Percentiles rank a stretch among this genome's conserved stretches.
phyloP scores from a whole-genome alignment of 108 stramenopile genomes.

The Ochromonas danica region DNA sequence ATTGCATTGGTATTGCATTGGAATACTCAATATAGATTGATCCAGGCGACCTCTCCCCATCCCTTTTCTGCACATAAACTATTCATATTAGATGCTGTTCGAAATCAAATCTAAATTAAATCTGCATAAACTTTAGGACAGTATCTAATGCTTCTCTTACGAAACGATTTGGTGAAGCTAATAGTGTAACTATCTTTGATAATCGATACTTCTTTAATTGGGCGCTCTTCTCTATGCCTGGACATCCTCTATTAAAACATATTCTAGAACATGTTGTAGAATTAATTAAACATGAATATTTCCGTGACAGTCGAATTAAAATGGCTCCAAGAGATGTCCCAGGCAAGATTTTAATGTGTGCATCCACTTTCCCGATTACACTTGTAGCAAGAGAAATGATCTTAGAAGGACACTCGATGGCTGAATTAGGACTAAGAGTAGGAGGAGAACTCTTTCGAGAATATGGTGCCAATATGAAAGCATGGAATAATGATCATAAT shows the following conservation, averaged over 20 bases:
- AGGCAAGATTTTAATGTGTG: constrained; percentile 20
- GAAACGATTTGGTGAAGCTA: neutral
- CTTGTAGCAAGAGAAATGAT: neutral
- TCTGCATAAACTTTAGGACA: neutral
- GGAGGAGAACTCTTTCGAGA: neutral
- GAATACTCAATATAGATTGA: constrained; percentile 7
- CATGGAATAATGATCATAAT: neutral
- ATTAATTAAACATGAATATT: neutral
- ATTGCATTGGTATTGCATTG: too few species aligned
- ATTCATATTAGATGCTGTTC: neutral
- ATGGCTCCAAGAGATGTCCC: constrained; percentile 9
- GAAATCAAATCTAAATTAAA: neutral
- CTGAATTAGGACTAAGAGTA: neutral
- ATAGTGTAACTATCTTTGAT: neutral
- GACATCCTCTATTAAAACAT: neutral
- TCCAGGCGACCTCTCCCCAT: neutral
- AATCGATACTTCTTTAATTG: constrained; percentile 3
- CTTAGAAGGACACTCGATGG: neutral
- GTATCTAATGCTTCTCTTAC: neutral
- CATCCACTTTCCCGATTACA: constrained; percentile 24
- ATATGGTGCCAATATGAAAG: constrained; percentile 7
- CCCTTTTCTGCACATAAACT: neutral
- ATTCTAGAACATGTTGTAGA: neutral
- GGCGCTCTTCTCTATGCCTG: constrained; percentile 21
- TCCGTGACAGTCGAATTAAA: neutral